Evolutionary conservation across 2,329 filamentous ascomycete genomes (phyloP), one percentile per base, ranked within the genome.

Genomic region (Fusarium sp.): DNA sequence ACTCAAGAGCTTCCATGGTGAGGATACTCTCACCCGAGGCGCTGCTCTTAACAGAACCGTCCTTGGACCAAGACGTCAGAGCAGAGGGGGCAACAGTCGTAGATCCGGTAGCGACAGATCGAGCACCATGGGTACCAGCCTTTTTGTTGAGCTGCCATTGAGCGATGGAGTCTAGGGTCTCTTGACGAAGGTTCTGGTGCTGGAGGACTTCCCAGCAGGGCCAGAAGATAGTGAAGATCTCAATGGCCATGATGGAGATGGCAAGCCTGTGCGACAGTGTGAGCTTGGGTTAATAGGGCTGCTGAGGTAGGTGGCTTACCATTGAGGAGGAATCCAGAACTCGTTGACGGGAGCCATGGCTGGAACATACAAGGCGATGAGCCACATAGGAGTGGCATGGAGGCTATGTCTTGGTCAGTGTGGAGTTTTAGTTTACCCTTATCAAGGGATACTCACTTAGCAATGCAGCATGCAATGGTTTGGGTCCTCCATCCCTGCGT

Each of bases 401-500:
- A 92, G 83, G 57, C 87, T 89, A 54, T 31, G 44, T 57, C 54
- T 63, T 26, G 47, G 59, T 70, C 37, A 55, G 64, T 63, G 44
- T 39, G 46, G 50, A 31, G n/a, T 33, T 21, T 15, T n/a, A 21
- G 2, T 11, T 10, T 37, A 31, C n/a, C 46, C 31, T 41, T 46
- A 39, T 8, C 21, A 29, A 50, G 41, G 60, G 42, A 43, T 24
- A 77, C 80, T 61, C 73, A 85, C 83, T 80, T 81, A 33, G 83
- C 80, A 48, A 85, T 68, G 65, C 80, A 82, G 76, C 83, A 86
- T 5, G 78, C 80, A 39, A 88, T 86, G 31, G 89, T 92, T 75
- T 91, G 89, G 8, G 85, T 74, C 13, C 89, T 83, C 90, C 90
- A 92, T 57, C 89, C 86, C 71, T 91, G 88, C 9, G 88, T 89